Conservation (phyloP, 2,329 filamentous ascomycete species). For the Alternaria postmessia region DNA sequence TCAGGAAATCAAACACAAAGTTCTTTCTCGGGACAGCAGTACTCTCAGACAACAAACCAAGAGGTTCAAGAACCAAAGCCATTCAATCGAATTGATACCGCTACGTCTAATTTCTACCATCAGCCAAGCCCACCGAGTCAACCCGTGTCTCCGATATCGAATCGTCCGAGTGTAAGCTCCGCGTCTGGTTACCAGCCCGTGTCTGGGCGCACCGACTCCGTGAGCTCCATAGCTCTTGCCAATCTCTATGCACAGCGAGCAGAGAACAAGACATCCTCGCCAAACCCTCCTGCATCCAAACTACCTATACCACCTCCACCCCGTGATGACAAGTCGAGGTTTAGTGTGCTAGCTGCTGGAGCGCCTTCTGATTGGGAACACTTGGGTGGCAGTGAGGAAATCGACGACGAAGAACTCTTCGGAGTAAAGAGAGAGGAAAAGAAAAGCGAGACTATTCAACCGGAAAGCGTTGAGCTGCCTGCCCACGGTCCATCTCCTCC, state of each 20-base stretch:
- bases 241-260: conserved; percentile 38
- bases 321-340: conserved; percentile 39
- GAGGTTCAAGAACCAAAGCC: conserved; percentile 41
- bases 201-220: conserved; percentile 38
- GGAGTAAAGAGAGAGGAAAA: conserved; percentile 34
- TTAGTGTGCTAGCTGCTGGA: conserved; percentile 45
- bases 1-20: conserved; percentile 34
- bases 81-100: conserved; percentile 32
- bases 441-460: conserved; percentile 22
- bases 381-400: conserved; percentile 42
- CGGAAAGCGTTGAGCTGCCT: conserved; percentile 43
- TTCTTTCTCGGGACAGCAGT: conserved; percentile 26
- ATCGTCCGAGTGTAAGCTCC: conserved; percentile 39
- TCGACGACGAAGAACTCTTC: conserved; percentile 48
- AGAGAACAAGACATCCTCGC: conserved; percentile 35
- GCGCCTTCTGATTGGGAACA: conserved; percentile 52
- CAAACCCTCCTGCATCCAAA: conserved; percentile 29
- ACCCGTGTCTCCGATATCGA: conserved; percentile 44
- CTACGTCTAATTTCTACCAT: conserved; percentile 34
- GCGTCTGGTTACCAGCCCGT: conserved; percentile 22
- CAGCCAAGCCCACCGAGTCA: conserved; percentile 41
- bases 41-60: conserved; percentile 26
- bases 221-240: conserved; percentile 45
- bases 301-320: conserved; percentile 35
- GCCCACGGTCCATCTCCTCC: conserved; percentile 35